A percentile compares a stretch with the other conserved stretches of the same genome.
These are phyloP conservation scores for Abrus precatorius DNA, from an alignment of 306 rosid species.

Conservation along the genomic window DNA sequence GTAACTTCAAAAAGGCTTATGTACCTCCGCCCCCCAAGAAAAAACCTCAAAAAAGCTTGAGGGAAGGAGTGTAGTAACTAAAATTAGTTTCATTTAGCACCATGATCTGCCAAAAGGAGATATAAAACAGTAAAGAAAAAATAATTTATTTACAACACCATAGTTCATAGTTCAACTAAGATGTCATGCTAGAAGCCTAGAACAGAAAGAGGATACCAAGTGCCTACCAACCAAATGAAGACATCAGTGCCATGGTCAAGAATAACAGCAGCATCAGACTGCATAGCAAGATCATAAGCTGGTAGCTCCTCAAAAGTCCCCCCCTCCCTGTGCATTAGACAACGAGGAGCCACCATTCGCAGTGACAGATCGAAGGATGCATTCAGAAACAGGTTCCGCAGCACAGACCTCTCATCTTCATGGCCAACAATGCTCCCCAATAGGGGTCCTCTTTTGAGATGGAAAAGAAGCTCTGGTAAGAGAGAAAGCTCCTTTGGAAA, in stretches of 20 bases:
- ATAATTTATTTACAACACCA: neutral
- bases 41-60: too few relatives aligned
- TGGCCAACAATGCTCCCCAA: slow-evolving; percentile 94
- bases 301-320: slow-evolving; percentile 94
- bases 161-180: slow-evolving; percentile 8
- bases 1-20: too few relatives aligned
- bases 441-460: slow-evolving; percentile 89
- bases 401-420: slow-evolving; percentile 95
- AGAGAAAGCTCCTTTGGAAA: slow-evolving; percentile 86
- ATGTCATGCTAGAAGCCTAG: slow-evolving; percentile 21
- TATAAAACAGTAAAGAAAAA: neutral
- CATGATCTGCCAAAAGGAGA: neutral
- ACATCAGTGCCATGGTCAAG: slow-evolving; percentile 90
- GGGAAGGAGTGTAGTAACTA: too few relatives aligned
- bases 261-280: slow-evolving; percentile 93
- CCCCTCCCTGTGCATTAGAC: slow-evolving; percentile 94
- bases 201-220: neutral
- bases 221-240: slow-evolving; percentile 91
- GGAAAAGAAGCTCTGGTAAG: slow-evolving; percentile 89
- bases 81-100: too few relatives aligned
- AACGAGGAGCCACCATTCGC: slow-evolving; percentile 95
- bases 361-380: slow-evolving; percentile 92
- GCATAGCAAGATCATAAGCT: slow-evolving; percentile 96
- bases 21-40: too few relatives aligned
- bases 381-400: slow-evolving; percentile 85